These are phyloP conservation scores for Boletus fagicola DNA, from an alignment of 768 basidiomycete species.

Conservation along the genomic window DNA sequence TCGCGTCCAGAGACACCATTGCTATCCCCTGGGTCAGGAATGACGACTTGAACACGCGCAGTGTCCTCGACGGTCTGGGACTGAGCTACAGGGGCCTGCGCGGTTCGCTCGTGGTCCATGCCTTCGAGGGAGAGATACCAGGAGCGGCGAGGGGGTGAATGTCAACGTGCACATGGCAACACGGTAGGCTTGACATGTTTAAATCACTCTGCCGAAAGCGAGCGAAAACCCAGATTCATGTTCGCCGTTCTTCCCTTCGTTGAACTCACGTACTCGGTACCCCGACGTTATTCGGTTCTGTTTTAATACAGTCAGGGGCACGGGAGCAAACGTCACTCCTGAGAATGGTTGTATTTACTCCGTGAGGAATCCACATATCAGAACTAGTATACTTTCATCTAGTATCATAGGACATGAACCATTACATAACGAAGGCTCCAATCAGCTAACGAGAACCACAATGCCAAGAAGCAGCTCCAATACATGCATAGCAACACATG, in stretches of 20 bases:
- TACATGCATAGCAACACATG: no score
- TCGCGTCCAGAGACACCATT: neutral
- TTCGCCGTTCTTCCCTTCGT: neutral
- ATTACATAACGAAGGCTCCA: neutral
- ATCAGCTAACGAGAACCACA: neutral
- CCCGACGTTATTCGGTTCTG: conserved; percentile 1
- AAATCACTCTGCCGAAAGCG: neutral
- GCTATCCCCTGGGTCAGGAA: neutral
- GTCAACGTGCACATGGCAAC: neutral
- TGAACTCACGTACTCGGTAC: neutral
- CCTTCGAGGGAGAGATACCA: neutral
- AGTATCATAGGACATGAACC: no score
- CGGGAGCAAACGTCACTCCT: neutral
- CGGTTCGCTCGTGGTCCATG: conserved; percentile 18
- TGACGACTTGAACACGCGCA: neutral
- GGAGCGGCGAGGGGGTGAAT: neutral
- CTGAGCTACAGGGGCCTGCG: neutral
- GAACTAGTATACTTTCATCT: no score
- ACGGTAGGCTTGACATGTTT: conserved; percentile 6
- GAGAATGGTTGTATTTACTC: neutral
- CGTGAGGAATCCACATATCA: neutral
- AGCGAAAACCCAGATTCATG: no score
- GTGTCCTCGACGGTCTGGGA: neutral
- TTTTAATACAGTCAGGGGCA: neutral
- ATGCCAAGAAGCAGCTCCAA: neutral